A percentile compares a stretch with the other conserved stretches of the same genome.
Evolutionary conservation across 2,329 filamentous ascomycete genomes (phyloP).

Genomic region (Tothia fuscella): DNA sequence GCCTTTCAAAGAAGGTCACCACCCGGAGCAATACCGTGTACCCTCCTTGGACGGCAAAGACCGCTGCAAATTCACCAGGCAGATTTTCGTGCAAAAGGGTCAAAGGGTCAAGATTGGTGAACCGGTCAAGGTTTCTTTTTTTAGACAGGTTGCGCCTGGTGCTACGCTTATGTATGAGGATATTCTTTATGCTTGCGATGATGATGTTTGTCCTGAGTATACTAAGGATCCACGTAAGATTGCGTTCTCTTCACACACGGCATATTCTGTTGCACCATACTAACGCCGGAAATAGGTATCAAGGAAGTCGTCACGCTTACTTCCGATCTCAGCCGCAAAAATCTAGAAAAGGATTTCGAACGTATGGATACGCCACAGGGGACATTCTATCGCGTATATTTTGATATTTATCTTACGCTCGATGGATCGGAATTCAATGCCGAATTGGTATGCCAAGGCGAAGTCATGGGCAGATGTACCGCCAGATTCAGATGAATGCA

Average conservation of each 20-base stretch:
- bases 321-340: conserved; percentile 92
- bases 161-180: conserved; percentile 99
- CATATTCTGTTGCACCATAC: conserved; percentile 6
- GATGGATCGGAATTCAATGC: conserved; percentile 97
- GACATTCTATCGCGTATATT: conserved; percentile 51
- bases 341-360: conserved; percentile 98
- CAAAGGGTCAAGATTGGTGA: conserved; percentile 99
- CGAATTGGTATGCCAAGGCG: conserved; percentile 96
- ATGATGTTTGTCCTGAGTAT: conserved; percentile 96
- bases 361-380: conserved; percentile 98
- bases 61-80: conserved; percentile 93
- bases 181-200: conserved; percentile 92
- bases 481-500: conserved; percentile 66
- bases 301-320: conserved; percentile 98
- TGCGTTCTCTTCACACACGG: not conserved
- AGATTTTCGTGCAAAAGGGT: conserved; percentile 97
- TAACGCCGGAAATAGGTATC: conserved; percentile 54
- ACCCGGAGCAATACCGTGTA: conserved; percentile 95
- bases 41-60: conserved; percentile 95
- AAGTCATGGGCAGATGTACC: conserved; percentile 95
- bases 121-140: conserved; percentile 97
- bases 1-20: conserved; percentile 97
- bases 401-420: conserved; percentile 70
- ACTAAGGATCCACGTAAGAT: conserved; percentile 97
- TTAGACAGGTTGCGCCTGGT: conserved; percentile 92